phyloP scores from a whole-genome alignment of 2,329 filamentous ascomycete genomes.

The Colletotrichum neosansevieriae region DNA sequence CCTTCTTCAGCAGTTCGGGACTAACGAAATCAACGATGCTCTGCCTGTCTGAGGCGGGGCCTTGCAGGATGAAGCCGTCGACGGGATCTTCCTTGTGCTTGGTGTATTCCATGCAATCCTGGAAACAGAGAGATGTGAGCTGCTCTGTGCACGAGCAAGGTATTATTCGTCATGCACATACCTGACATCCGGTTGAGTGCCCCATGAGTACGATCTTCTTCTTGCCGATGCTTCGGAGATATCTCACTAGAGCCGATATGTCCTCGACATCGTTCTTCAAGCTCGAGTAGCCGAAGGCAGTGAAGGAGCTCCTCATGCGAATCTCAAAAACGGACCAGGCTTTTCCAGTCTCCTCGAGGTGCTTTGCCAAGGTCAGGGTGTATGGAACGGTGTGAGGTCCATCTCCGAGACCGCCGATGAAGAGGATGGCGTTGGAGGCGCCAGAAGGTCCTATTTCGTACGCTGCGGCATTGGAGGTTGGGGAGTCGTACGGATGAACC shows the following conservation, averaged over 20 bases:
- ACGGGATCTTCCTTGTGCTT: slow-evolving; percentile 63
- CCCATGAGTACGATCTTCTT: slow-evolving; percentile 67
- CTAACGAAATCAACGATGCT: slow-evolving; percentile 61
- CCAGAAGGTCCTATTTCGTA: slow-evolving; percentile 59
- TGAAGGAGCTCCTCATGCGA: slow-evolving; percentile 66
- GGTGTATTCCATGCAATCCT: slow-evolving; percentile 70
- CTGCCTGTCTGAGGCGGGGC: slow-evolving; percentile 83
- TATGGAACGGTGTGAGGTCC: slow-evolving; percentile 76
- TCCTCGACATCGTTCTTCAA: slow-evolving; percentile 66
- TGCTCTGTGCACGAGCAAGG: neutral
- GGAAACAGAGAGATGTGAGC: slow-evolving; percentile 12
- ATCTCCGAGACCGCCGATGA: slow-evolving; percentile 78
- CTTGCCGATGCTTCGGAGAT: slow-evolving; percentile 63
- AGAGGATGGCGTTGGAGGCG: slow-evolving; percentile 71
- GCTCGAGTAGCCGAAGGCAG: slow-evolving; percentile 63
- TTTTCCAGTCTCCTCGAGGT: slow-evolving; percentile 54
- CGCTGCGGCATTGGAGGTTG: slow-evolving; percentile 55
- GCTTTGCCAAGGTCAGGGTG: slow-evolving; percentile 58
- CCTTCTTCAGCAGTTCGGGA: slow-evolving; percentile 56
- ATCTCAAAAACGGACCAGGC: slow-evolving; percentile 69
- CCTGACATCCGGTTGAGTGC: slow-evolving; percentile 70
- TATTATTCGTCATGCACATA: slow-evolving; percentile 44
- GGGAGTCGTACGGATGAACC: slow-evolving; percentile 60
- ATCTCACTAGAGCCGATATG: slow-evolving; percentile 64
- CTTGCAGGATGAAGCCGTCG: slow-evolving; percentile 84